Evolutionary conservation across 1,284 basidiomycete genomes (phyloP).

Genomic region (Singerocomus rubriflavus): DNA sequence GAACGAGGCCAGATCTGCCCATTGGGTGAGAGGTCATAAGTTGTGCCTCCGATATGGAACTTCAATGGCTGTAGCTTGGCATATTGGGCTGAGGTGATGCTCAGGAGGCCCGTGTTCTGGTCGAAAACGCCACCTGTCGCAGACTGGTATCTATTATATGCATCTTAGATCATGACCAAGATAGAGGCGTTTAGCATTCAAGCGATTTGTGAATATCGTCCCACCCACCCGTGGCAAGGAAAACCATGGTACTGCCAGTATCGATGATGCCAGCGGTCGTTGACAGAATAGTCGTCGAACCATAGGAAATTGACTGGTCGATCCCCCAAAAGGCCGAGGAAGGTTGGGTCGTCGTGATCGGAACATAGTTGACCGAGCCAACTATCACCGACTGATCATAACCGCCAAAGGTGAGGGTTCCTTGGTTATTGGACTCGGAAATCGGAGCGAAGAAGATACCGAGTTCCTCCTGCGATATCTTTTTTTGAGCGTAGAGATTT

Average conservation of each 20-base stretch:
- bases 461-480: constrained; percentile 43
- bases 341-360: constrained; percentile 46
- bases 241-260: constrained; percentile 47
- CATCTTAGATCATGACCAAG: constrained; percentile 37
- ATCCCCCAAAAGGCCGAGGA: constrained; percentile 53
- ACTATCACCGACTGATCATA: constrained; percentile 44
- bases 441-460: constrained; percentile 50
- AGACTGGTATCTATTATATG: constrained; percentile 45
- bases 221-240: constrained; percentile 36
- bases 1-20: constrained; percentile 53
- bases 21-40: constrained; percentile 43
- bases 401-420: constrained; percentile 48
- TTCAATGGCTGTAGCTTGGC: constrained; percentile 38
- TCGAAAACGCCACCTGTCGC: constrained; percentile 52
- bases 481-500: constrained; percentile 41
- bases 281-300: constrained; percentile 36
- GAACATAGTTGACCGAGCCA: constrained; percentile 44
- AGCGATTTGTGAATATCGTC: background rate
- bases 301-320: constrained; percentile 48
- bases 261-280: constrained; percentile 29
- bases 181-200: background rate
- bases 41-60: constrained; percentile 38
- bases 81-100: constrained; percentile 39
- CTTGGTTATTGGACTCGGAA: constrained; percentile 33
- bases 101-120: constrained; percentile 41